These are phyloP conservation scores for Myriosclerotinia curreyana DNA, from an alignment of 2,329 filamentous ascomycete genomes.

Conservation along the genomic window DNA sequence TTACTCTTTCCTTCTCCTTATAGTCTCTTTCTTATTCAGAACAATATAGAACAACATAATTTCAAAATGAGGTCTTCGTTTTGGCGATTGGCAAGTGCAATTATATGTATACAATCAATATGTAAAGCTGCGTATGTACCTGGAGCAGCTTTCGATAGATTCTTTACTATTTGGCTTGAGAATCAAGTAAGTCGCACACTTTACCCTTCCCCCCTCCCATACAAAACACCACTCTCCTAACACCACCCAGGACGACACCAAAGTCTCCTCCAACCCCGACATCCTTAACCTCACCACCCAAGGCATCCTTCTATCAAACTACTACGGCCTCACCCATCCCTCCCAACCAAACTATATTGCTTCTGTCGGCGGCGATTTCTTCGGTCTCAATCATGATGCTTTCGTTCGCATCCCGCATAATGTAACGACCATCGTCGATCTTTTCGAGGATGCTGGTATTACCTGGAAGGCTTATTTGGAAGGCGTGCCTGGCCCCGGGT, in stretches of 20 bases:
- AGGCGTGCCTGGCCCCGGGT: conserved; percentile 47
- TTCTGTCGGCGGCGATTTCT: conserved; percentile 48
- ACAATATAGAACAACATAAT: background rate
- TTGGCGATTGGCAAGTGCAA: background rate
- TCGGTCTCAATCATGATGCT: conserved; percentile 48
- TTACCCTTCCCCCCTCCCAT: too few relatives aligned
- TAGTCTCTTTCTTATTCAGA: too few relatives aligned
- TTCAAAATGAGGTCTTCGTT: conserved; percentile 10
- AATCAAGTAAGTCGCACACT: conserved; percentile 45
- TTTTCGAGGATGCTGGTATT: conserved; percentile 44
- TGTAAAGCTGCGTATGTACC: conserved; percentile 28
- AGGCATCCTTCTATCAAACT: conserved; percentile 46
- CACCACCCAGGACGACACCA: conserved; percentile 43
- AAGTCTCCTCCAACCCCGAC: conserved; percentile 43
- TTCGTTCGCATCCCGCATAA: conserved; percentile 45
- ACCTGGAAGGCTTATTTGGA: conserved; percentile 49
- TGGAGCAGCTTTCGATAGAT: conserved; percentile 58
- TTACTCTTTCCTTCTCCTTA: too few relatives aligned
- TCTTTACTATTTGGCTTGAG: conserved; percentile 62
- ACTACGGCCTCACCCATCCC: conserved; percentile 48
- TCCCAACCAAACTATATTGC: conserved; percentile 50
- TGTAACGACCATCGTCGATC: conserved; percentile 48
- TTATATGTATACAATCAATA: background rate
- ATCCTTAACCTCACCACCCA: conserved; percentile 44
- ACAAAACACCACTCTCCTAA: too few relatives aligned